phyloP scores from a whole-genome alignment of 805 yeast genomes.

The Pichia exigua region DNA sequence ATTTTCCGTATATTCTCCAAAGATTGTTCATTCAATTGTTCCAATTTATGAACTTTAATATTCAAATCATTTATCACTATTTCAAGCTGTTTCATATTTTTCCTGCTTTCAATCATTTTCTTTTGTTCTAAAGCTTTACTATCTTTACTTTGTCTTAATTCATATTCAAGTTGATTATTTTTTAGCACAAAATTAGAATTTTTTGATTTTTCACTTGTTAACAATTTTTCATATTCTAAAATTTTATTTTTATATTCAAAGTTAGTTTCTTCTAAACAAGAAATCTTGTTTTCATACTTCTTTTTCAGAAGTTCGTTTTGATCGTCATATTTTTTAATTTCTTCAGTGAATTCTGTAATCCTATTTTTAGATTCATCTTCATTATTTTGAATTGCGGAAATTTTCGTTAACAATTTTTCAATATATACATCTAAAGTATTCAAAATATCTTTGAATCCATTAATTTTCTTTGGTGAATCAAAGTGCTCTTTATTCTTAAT shows the following conservation, averaged over 20 bases:
- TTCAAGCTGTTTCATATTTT: neutral
- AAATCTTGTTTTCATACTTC: neutral
- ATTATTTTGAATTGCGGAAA: neutral
- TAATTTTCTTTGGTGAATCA: constrained; percentile 1
- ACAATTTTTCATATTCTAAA: neutral
- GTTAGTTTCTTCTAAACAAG: neutral
- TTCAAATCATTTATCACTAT: neutral
- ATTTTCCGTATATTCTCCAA: neutral
- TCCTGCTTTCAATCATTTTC: neutral
- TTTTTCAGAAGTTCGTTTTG: neutral
- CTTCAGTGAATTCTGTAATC: neutral
- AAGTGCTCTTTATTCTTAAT: constrained; percentile 1
- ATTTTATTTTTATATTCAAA: neutral
- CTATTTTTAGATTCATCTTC: neutral
- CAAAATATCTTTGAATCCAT: constrained; percentile 2
- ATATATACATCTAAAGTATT: neutral
- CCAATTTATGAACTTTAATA: neutral
- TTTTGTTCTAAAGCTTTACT: neutral
- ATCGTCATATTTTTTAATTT: neutral
- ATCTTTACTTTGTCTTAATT: neutral
- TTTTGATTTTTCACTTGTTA: neutral
- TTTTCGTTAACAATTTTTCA: neutral
- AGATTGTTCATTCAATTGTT: neutral
- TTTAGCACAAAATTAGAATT: neutral
- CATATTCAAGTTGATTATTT: neutral